Evolutionary conservation across 441 rosid species (phyloP), one percentile per base, ranked within the genome.

Genomic region (Omphalea diandra): DNA sequence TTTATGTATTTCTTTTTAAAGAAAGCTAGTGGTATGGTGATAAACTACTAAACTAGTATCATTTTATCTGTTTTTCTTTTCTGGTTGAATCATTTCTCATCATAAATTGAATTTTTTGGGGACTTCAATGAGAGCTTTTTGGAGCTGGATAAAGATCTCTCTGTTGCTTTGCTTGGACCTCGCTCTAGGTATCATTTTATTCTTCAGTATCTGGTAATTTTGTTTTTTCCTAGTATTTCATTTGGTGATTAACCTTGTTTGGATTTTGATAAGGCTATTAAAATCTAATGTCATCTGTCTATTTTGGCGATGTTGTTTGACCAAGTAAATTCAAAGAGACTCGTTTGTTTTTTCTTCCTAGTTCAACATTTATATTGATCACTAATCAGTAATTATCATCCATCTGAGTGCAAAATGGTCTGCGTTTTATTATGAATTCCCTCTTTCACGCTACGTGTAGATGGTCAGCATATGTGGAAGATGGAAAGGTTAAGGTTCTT

Each of bases 401-500:
- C 53, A 46, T 12, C 27, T 15, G n/a, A 33, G 53, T 57, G 17
- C 24, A 20, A 20, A 43, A 49, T 55, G 32, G 8, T 31, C 40
- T 4, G 20, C 38, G 7, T 57, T 60, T 26, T 27, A 14, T 67
- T 9, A 58, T 40, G 29, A 52, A 27, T 63, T 36, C 65, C 18
- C 17, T 27, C 20, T 52, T 66, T 32, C 49, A 32, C 35, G 33
- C 64, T 72, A 56, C 54, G 43, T 74, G 67, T 72, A 94, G 98
- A 76, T 94, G 98, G 97, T 91, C 98, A 1, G 97, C 98, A 18
- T 91, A 85, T 35, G 87, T 91, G 55, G 96, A 85, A 64, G 90
- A 91, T 33, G 95, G 98, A 76, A 90, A 83, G 76, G 90, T 94
- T 18, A 88, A 94, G 84, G 85, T 77, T 33, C 71, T 91, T 65